These are phyloP conservation scores for Aspergillus cejpii DNA, from an alignment of 2,329 filamentous ascomycete genomes.

Conservation along the genomic window DNA sequence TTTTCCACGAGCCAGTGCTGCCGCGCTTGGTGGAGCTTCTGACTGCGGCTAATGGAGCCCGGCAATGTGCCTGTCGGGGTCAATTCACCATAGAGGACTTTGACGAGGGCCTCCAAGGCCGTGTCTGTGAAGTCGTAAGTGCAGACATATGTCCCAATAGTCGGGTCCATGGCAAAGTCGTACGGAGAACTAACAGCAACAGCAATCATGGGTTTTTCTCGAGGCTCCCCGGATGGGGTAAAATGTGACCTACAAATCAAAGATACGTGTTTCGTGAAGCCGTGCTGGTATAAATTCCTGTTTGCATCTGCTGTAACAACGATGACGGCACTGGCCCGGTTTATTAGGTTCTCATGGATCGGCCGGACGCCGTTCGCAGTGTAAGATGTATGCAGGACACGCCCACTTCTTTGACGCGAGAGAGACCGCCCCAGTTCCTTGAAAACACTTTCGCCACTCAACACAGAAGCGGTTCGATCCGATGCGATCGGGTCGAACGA, in stretches of 20 bases:
- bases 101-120: slow-evolving; percentile 75
- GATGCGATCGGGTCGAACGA: slow-evolving; percentile 51
- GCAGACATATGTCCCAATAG: slow-evolving; percentile 86
- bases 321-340: slow-evolving; percentile 78
- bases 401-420: slow-evolving; percentile 77
- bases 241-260: slow-evolving; percentile 66
- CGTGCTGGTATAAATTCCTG: slow-evolving; percentile 84
- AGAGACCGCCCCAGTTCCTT: slow-evolving; percentile 79
- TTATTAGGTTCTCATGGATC: slow-evolving; percentile 88
- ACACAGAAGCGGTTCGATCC: slow-evolving; percentile 58
- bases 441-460: slow-evolving; percentile 92
- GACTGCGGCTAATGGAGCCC: slow-evolving; percentile 75
- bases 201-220: slow-evolving; percentile 78
- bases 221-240: slow-evolving; percentile 35
- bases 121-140: slow-evolving; percentile 96
- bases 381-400: slow-evolving; percentile 88
- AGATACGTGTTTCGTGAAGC: slow-evolving; percentile 91
- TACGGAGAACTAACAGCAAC: slow-evolving; percentile 93
- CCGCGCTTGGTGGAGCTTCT: slow-evolving; percentile 78
- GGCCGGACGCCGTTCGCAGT: slow-evolving; percentile 87
- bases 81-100: slow-evolving; percentile 73
- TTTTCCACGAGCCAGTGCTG: slow-evolving; percentile 92
- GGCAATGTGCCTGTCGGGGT: slow-evolving; percentile 51
- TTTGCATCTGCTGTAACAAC: slow-evolving; percentile 92
- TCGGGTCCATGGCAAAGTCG: slow-evolving; percentile 88